Base-by-base conservation (phyloP, 805 yeast species). In the Lachancea fermentati region DNA sequence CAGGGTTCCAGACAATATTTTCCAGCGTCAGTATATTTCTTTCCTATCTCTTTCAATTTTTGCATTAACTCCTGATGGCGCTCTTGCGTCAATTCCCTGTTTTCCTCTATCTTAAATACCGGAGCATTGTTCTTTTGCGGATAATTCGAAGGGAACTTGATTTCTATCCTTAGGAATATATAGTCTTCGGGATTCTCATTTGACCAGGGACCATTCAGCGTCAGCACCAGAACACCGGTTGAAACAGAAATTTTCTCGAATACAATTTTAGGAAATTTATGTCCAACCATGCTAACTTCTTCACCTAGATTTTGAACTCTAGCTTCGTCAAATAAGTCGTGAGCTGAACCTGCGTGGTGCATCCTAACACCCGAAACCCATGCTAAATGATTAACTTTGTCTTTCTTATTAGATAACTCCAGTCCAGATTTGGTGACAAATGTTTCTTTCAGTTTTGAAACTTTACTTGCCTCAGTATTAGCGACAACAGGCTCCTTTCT, bases 311-410 rank as follows among this genome's bases (percentile, higher is more conserved):
- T 87, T 17, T 80, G 76, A 3, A 77, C 72, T 8, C 57, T 47
- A 5, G 52, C 44, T 14, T 63, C 67, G 16, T 65, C 67, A 37
- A 65, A 60, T 1, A 58, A 52, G 37, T 60, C 55, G 32, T 62
- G 65, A 24, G 70, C 61, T 0, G 70, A 66, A 33, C 55, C 60
- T 3, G 50, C 46, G 29, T 57, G 34, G 52, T 63, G 57, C 58
- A 91, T 76, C 42, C 88, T 71, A 5, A 91, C 95, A 37, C 97
- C 97, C 0, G 96, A 81, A 29, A 94, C 79, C 97, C 97, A 91
- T 47, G 83, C 80, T 45, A 91, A 65, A 55, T 86, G 95, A 50
- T 81, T 79, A 22, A 76, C 57, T 41, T 75, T 74, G 42, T 66
- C 69, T 5, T 39, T 47, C 3, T 48, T 42, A 15, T 54, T 55